Base-by-base conservation (phyloP, 441 rosid species). In the Hypseocharis bilobata region DNA sequence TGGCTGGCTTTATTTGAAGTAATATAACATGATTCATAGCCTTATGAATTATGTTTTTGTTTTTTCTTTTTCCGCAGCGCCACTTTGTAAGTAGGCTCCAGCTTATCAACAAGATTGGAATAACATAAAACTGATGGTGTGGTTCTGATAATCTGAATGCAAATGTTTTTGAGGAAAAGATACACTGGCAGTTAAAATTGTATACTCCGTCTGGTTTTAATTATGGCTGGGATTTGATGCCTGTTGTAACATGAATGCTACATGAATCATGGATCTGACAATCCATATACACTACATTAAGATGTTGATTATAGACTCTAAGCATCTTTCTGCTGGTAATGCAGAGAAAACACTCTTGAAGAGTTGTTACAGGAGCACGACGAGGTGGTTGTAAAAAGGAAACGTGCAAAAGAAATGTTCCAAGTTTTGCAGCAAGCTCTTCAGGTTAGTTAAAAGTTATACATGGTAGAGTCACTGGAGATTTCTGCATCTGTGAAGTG, bases 291-390 rank as follows among this genome's bases (percentile, higher is more conserved):
- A 7, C 10, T 49, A 17, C 16, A 20, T 20, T 49, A 49, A 49
- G 6, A 17, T 47, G 17, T 23, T 27, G 22, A 0, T 38, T 70
- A 22, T 20, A 57, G 7, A 62, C 14, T 45, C 19, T 32, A 6
- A 17, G 2, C 6, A 11, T 14, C 6, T 38, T 63, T n/a, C 44
- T 34, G 11, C 40, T 8, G 20, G 40, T 26, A 52, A 30, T 49
- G 47, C 79, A 83, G 85, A 68, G 80, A 81, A 27, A 59, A 25
- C 65, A 72, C 74, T 13, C 64, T 70, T 13, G 82, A 79, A 68
- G 83, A 79, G 58, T 63, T 79, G 49, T 74, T 79, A 22, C 75
- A 69, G 72, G 83, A 82, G 72, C 40, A 36, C 6, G 79, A 77
- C 0, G 81, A 67, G 62, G 14, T 74, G 45, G 75, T 19, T 20